Base-by-base conservation (phyloP, 371 early-diverging fungal genomes). In the Mortierella sp. region DNA sequence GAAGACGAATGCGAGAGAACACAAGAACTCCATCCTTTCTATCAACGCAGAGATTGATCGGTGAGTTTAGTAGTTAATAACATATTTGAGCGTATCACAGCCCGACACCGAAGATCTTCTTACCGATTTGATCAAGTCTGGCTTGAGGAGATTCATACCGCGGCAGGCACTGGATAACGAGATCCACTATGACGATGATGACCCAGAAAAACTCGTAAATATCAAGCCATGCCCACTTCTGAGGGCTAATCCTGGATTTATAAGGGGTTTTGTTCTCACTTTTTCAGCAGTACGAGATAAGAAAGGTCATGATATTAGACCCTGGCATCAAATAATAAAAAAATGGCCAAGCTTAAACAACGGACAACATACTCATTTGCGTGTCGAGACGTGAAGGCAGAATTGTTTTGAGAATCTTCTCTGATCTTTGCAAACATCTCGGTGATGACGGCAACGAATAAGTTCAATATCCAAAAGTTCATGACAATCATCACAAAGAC, bases 361-460 rank as follows among this genome's bases (percentile, higher is more conserved):
- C 4, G 30, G 30, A 30, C 43, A 43, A 43, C 43, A 14, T 54
- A 67, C 62, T 18, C 24, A n/a, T 51, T 54, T 3, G 43, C 14
- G 14, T 20, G 5, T 5, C 55, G 57, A 24, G 83, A 78, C 11
- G 88, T 88, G 59, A 91, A 91, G 3, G 90, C 92, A 0, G 92
- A 90, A 64, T 89, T 90, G 28, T 90, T 83, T 20, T 62, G 40
- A 6, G 88, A 87, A 70, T 91, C 91, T 73, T 91, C 92, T 47
- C 92, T 84, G 35, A 92, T 89, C 81, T 91, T 90, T 52, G 90
- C 91, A 86, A 93, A 93, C 88, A 91, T 88, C 73, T 90, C 91
- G 26, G 88, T 88, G 68, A 91, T 90, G 24, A 92, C 93, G 14
- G 93, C 92, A 39, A 93, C 88, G 72, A 93, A 92, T 49, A 92